phyloP scores from a whole-genome alignment of 192 early-diverging fungal species.

The Coemansia sp. region DNA sequence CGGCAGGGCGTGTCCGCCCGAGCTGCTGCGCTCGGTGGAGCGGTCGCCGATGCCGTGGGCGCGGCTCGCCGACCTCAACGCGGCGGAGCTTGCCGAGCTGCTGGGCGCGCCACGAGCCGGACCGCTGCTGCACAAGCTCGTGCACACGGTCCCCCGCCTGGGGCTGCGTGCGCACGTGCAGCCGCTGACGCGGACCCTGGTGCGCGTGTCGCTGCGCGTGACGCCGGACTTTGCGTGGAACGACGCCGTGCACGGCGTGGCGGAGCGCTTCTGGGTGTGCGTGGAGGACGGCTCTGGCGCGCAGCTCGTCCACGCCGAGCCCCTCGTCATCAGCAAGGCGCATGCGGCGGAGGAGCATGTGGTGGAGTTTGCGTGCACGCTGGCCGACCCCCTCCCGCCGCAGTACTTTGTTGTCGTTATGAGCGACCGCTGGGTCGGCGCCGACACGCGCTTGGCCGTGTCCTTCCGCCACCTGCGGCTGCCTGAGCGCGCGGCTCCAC shows the following conservation, averaged over 20 bases:
- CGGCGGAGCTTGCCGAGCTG: conserved; percentile 93
- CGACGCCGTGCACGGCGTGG: conserved; percentile 80
- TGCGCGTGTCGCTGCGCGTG: conserved; percentile 89
- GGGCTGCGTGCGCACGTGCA: conserved; percentile 87
- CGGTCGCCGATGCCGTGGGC: conserved; percentile 94
- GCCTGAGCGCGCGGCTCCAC: conserved; percentile 91
- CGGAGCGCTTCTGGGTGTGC: conserved; percentile 91
- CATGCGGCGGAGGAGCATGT: conserved; percentile 84
- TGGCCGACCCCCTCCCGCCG: conserved; percentile 92
- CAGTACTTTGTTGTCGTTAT: conserved; percentile 93
- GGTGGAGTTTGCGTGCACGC: conserved; percentile 86
- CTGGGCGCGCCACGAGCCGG: conserved; percentile 86
- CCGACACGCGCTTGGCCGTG: conserved; percentile 88
- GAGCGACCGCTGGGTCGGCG: conserved; percentile 95
- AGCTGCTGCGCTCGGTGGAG: conserved; percentile 86
- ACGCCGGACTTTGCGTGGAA: conserved; percentile 95
- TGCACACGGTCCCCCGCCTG: conserved; percentile 95
- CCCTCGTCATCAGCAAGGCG: conserved; percentile 84
- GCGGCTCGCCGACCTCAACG: conserved; percentile 88
- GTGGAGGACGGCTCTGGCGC: conserved; percentile 96
- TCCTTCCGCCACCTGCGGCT: conserved; percentile 91
- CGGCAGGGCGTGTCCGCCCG: conserved; percentile 62
- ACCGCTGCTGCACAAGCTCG: conserved; percentile 81
- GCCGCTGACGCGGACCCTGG: conserved; percentile 88
- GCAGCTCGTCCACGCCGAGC: conserved; percentile 84